Conservation (phyloP, 768 basidiomycete species). For the Termitomyces sp. region DNA sequence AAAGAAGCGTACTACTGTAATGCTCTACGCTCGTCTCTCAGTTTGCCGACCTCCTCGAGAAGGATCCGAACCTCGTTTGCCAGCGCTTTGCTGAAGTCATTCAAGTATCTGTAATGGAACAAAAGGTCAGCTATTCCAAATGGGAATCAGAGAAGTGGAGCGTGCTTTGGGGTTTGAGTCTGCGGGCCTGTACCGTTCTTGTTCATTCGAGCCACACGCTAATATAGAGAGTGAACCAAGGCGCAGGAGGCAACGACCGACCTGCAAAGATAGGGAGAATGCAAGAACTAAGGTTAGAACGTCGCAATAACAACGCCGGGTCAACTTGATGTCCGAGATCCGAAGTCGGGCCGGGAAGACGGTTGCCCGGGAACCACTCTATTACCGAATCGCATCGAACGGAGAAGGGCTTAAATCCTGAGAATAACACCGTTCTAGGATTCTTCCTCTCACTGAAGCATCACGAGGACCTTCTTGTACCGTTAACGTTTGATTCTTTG, state of each 20-base stretch:
- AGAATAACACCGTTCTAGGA: no score
- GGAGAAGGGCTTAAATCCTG: no score
- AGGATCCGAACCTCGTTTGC: slow-evolving; percentile 78
- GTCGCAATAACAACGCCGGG: no score
- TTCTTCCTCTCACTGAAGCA: no score
- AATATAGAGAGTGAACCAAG: neutral
- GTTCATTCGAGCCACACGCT: neutral
- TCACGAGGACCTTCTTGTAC: no score
- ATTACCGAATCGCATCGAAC: no score
- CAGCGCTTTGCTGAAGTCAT: slow-evolving; percentile 81
- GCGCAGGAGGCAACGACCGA: neutral
- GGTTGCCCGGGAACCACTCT: no score
- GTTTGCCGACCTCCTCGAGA: slow-evolving; percentile 78
- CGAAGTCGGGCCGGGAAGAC: no score
- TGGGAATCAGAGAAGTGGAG: neutral
- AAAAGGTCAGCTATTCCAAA: neutral
- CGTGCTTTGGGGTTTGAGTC: slow-evolving; percentile 5
- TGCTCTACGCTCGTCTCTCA: slow-evolving; percentile 70
- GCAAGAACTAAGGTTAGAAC: no score
- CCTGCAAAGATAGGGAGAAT: no score
- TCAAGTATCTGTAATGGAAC: slow-evolving; percentile 49
- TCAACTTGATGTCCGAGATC: no score
- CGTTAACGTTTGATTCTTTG: no score
- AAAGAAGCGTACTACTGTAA: slow-evolving; percentile 65
- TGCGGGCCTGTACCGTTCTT: slow-evolving; percentile 14